A percentile compares a stretch with the other conserved stretches of the same genome.
These are phyloP conservation scores for Leptosphaerulina australis DNA, from an alignment of 2,329 filamentous ascomycete genomes.

Conservation along the genomic window DNA sequence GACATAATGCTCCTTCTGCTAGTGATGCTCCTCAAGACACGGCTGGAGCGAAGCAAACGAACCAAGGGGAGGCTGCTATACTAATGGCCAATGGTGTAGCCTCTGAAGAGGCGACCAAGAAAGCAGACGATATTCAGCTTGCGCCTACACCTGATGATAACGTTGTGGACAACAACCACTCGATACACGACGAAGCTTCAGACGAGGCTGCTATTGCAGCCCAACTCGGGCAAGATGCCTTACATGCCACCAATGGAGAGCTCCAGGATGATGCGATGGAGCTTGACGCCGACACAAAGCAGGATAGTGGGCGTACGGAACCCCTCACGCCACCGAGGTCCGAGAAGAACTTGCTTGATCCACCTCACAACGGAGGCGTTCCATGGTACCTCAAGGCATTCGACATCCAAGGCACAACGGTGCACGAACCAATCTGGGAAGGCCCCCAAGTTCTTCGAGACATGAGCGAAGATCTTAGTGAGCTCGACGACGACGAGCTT, in stretches of 20 bases:
- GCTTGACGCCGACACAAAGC: constrained; percentile 28
- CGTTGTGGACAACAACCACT: constrained; percentile 34
- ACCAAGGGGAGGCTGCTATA: constrained; percentile 19
- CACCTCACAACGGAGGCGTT: constrained; percentile 67
- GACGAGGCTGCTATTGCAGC: constrained; percentile 47
- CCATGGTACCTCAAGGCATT: constrained; percentile 88
- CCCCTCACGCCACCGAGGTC: constrained; percentile 72
- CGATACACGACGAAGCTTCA: constrained; percentile 39
- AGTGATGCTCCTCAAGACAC: constrained; percentile 31
- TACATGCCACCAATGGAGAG: constrained; percentile 28
- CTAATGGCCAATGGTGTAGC: constrained; percentile 21
- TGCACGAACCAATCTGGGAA: constrained; percentile 73
- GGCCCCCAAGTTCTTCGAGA: constrained; percentile 72
- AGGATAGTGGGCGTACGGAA: constrained; percentile 31
- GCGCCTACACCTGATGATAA: constrained; percentile 48
- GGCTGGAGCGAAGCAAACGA: constrained; percentile 25
- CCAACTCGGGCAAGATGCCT: constrained; percentile 40
- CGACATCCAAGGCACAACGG: constrained; percentile 78
- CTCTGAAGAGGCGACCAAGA: constrained; percentile 22
- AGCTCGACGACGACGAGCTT: constrained; percentile 89
- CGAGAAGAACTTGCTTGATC: constrained; percentile 56
- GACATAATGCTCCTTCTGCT: constrained; percentile 52
- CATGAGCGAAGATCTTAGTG: constrained; percentile 86
- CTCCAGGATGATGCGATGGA: constrained; percentile 28
- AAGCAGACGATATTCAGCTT: constrained; percentile 33